Evolutionary conservation across 176 grass and related monocot genomes (phyloP), one percentile per base, ranked within the genome.

Genomic region (Alloteropsis semialata): DNA sequence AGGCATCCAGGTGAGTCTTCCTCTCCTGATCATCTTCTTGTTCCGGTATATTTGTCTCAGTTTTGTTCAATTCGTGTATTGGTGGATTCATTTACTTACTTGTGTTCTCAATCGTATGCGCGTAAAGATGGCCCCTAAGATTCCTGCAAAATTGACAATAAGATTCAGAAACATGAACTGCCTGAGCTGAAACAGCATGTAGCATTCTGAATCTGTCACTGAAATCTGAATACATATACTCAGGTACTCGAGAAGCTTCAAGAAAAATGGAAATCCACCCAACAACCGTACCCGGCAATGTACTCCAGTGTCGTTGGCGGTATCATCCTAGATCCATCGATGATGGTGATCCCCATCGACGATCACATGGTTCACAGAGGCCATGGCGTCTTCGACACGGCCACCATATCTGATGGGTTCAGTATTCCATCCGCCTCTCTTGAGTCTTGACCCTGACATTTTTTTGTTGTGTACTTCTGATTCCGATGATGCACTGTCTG

Each of bases 281-380:
- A 39, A 21, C 84, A 58, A 45, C 41, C 41, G 29, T 91, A 94
- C 66, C 84, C 78, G 14, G 89, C 92, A n/a, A 94, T 94, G 89
- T 94, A 89, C 78, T 94, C 89, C 19, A 91, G 89, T 27, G 76
- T 94, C 54, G 53, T 89, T n/a, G 81, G 81, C 19, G 92, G 87
- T 15, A 87, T 94, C 83, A 83, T 85, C 8, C 83, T 84, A 8
- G 92, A 94, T 67, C 87, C 84, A 22, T 77, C 72, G 28, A 91
- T 87, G 72, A 89, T 94, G 92, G 72, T 83, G 41, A 94, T 94
- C 76, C 89, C 84, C 3, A 87, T 91, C 17, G 89, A 94, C 51
- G 92, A 94, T 79, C 92, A 94, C 72, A 94, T 91, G 92, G 86
- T 94, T 33, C 92, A 94, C 80, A 43, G 87, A 84, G 92, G 89